Evolutionary conservation across 371 early-diverging fungal species (phyloP).

Genomic region (Circinella umbellata): DNA sequence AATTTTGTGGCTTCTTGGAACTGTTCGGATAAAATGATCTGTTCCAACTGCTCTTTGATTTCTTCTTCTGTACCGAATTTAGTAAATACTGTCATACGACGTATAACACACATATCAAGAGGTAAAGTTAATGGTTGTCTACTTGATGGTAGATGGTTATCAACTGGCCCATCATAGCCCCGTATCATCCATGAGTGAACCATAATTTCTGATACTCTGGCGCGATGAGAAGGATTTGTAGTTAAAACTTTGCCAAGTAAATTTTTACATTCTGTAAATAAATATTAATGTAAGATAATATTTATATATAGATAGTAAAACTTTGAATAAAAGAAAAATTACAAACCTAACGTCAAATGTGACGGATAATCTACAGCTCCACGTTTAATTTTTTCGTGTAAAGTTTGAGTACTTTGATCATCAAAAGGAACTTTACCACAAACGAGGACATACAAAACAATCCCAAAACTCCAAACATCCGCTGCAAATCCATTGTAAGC

Average conservation of each 20-base stretch:
- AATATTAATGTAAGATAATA: background rate
- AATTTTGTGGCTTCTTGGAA: conserved; percentile 26
- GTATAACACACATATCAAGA: conserved; percentile 72
- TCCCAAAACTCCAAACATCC: conserved; percentile 97
- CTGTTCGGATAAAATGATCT: conserved; percentile 43
- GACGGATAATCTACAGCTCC: conserved; percentile 82
- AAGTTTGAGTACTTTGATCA: conserved; percentile 82
- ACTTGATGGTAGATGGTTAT: conserved; percentile 61
- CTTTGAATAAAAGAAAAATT: background rate
- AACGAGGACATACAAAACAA: conserved; percentile 91
- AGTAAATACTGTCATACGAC: conserved; percentile 84
- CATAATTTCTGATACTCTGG: conserved; percentile 73
- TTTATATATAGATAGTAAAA: conserved; percentile 3
- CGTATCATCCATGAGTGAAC: conserved; percentile 86
- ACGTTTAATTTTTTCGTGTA: conserved; percentile 89
- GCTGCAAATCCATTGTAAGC: conserved; percentile 93
- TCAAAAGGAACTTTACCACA: conserved; percentile 97
- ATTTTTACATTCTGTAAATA: conserved; percentile 68
- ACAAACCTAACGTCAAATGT: conserved; percentile 80
- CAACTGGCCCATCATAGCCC: conserved; percentile 67
- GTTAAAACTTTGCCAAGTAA: conserved; percentile 82
- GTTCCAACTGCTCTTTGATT: conserved; percentile 61
- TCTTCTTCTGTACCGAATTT: conserved; percentile 76
- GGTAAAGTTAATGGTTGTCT: conserved; percentile 70
- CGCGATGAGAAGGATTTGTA: conserved; percentile 70